A percentile compares a stretch with the other conserved stretches of the same genome.
These are phyloP conservation scores for Chalciporus chontae DNA, from an alignment of 768 basidiomycete species.

Conservation along the genomic window DNA sequence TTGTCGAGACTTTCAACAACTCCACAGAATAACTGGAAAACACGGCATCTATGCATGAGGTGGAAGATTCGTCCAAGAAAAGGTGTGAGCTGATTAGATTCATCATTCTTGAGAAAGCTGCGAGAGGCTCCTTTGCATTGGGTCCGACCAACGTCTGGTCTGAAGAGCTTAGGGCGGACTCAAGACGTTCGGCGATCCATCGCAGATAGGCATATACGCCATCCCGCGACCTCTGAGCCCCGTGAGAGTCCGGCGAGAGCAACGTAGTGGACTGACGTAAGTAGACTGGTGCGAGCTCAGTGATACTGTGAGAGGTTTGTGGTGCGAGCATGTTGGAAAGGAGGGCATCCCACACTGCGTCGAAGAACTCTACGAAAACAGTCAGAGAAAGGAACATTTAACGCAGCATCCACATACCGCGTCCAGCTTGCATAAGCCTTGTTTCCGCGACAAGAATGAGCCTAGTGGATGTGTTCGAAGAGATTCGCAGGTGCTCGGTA, in stretches of 20 bases:
- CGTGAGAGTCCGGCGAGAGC: conserved; percentile 24
- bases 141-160: not conserved
- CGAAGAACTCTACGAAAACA: conserved; percentile 40
- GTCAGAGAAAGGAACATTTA: conserved; percentile 4
- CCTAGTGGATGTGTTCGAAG: conserved; percentile 40
- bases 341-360: conserved; percentile 47
- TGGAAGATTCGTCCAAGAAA: conserved; percentile 41
- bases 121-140: conserved; percentile 21
- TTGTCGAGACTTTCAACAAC: conserved; percentile 40
- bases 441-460: conserved; percentile 46
- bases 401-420: conserved; percentile 34
- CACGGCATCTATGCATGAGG: conserved; percentile 43
- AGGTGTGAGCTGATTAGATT: conserved; percentile 50
- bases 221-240: conserved; percentile 9
- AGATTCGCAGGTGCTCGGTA: conserved; percentile 43
- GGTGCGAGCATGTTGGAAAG: conserved; percentile 12
- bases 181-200: conserved; percentile 25
- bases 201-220: conserved; percentile 15
- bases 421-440: conserved; percentile 39
- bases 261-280: conserved; percentile 43
- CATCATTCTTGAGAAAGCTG: conserved; percentile 39
- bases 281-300: conserved; percentile 39
- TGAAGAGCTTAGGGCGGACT: conserved; percentile 9
- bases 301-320: not conserved
- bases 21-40: conserved; percentile 35